Percentiles rank a stretch among this genome's conserved stretches.
Conservation (phyloP, 768 basidiomycete genomes). For the Lactarius hengduanensis region DNA sequence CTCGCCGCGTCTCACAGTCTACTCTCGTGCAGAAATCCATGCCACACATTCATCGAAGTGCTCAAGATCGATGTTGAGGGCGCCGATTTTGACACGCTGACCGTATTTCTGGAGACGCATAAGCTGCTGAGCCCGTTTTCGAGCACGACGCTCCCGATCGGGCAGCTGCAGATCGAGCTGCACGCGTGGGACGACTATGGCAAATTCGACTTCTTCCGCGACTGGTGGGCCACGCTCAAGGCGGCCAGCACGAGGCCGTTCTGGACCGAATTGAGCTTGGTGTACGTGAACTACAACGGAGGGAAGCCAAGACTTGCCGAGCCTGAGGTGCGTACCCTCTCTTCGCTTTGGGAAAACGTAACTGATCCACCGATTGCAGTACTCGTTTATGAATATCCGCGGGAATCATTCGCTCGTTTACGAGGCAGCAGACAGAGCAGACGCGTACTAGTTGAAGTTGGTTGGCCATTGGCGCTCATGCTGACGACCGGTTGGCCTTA, state of each 20-base stretch:
- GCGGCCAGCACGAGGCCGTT: constrained; percentile 38
- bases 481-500: no score
- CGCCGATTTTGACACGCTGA: constrained; percentile 61
- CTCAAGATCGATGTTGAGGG: constrained; percentile 72
- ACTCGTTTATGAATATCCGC: constrained; percentile 31
- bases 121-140: neutral
- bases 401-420: constrained; percentile 7
- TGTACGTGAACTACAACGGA: constrained; percentile 40
- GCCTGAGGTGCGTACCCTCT: constrained; percentile 37
- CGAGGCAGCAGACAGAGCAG: neutral
- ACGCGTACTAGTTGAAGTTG: no score
- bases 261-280: constrained; percentile 57
- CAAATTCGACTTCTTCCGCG: constrained; percentile 50
- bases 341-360: no score
- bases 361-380: constrained; percentile 34
- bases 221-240: constrained; percentile 71
- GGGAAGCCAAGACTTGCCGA: constrained; percentile 40
- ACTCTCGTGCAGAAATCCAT: constrained; percentile 23
- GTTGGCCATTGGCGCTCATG: no score
- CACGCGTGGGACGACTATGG: constrained; percentile 38
- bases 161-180: constrained; percentile 69
- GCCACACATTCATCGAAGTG: constrained; percentile 66
- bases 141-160: constrained; percentile 50
- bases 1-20: constrained; percentile 28
- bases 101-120: constrained; percentile 43